Conservation (phyloP, 179 eudicot species). For the Patellifolia procumbens region DNA sequence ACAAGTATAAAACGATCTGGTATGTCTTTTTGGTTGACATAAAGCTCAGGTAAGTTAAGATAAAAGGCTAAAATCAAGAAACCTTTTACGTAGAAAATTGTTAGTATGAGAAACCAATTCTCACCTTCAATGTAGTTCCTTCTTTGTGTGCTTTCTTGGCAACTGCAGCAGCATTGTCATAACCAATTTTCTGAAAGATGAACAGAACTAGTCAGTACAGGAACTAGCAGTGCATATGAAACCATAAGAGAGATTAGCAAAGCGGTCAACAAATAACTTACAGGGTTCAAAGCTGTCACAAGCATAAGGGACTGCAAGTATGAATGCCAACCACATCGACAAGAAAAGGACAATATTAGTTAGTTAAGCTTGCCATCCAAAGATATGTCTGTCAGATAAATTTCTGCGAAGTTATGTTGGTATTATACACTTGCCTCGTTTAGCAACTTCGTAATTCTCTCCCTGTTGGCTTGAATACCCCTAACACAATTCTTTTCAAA, state of each 20-base stretch:
- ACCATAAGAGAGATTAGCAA: neutral
- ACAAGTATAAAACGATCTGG: neutral
- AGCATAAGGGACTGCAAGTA: constrained; percentile 92
- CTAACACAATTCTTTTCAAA: constrained; percentile 95
- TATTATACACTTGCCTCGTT: constrained; percentile 58
- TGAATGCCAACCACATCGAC: constrained; percentile 12
- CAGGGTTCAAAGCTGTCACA: constrained; percentile 93
- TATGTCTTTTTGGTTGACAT: neutral
- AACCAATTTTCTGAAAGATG: constrained; percentile 70
- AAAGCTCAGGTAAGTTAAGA: neutral
- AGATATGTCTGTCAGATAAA: neutral
- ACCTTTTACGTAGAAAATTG: neutral
- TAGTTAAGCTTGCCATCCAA: constrained; percentile 11
- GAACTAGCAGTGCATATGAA: neutral
- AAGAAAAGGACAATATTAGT: neutral
- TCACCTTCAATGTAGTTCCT: constrained; percentile 77
- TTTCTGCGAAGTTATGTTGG: neutral
- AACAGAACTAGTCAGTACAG: constrained; percentile 21
- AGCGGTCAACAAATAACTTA: constrained; percentile 43
- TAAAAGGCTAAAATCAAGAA: neutral
- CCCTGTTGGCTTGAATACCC: constrained; percentile 89
- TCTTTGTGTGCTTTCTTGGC: constrained; percentile 91
- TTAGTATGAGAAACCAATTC: neutral
- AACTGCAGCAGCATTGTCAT: constrained; percentile 94
- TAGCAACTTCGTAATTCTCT: constrained; percentile 77